Evolutionary conservation across 148 eudicot genomes (phyloP).

Genomic region (Hydrangea macrophylla): DNA sequence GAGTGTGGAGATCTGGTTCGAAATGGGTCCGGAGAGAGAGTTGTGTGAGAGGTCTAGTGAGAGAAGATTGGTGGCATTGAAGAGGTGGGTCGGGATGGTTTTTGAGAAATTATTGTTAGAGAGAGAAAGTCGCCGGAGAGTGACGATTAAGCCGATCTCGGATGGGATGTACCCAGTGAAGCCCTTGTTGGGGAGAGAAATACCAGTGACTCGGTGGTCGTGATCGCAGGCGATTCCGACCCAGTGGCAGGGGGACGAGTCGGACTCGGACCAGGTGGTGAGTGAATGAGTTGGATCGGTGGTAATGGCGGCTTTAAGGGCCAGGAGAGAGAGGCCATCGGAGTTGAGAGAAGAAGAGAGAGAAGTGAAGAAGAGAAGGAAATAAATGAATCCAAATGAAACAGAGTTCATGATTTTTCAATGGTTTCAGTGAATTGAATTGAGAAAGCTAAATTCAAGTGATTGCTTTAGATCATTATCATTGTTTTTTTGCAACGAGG

Average conservation of each 20-base stretch:
- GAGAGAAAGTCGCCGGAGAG: slow-evolving; percentile 53
- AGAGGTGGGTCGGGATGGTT: slow-evolving; percentile 45
- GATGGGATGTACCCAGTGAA: slow-evolving; percentile 87
- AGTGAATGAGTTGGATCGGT: slow-evolving; percentile 60
- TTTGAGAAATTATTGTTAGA: slow-evolving; percentile 54
- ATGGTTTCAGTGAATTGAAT: not conserved
- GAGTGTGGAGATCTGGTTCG: slow-evolving; percentile 40
- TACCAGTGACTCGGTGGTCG: slow-evolving; percentile 34
- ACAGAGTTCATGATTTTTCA: slow-evolving; percentile 11
- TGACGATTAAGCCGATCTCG: slow-evolving; percentile 61
- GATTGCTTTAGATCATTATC: not conserved
- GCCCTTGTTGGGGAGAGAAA: slow-evolving; percentile 46
- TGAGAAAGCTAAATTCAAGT: too few relatives aligned
- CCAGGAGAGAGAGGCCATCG: slow-evolving; percentile 79
- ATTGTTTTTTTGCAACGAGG: slow-evolving; percentile 30
- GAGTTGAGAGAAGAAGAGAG: slow-evolving; percentile 46
- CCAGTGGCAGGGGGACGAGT: slow-evolving; percentile 68
- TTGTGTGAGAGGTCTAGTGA: slow-evolving; percentile 68
- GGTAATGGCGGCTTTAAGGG: slow-evolving; percentile 73
- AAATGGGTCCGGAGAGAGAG: slow-evolving; percentile 58
- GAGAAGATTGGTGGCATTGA: slow-evolving; percentile 50
- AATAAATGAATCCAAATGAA: slow-evolving; percentile 11
- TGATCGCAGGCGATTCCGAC: slow-evolving; percentile 53
- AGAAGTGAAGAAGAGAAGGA: slow-evolving; percentile 24
- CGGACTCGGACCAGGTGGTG: slow-evolving; percentile 51